Base-by-base conservation (phyloP, 805 yeast species). In the Metschnikowia picachoensis region DNA sequence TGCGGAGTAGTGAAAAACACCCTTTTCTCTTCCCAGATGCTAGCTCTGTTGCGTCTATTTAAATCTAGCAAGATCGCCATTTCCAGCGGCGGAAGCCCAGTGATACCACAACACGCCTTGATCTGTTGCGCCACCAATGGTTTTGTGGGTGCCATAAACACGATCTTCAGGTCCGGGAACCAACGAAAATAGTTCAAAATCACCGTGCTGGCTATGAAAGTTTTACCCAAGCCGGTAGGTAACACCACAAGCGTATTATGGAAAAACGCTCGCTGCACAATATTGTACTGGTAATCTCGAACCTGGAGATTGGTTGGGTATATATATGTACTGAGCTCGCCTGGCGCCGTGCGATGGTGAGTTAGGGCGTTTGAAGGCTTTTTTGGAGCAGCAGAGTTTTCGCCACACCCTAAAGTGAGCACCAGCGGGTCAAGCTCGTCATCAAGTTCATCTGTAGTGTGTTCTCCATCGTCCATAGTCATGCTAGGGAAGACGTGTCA, bases 151-250 rank as follows among this genome's bases (percentile, higher is more conserved):
- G 99, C 99, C 84, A 92, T 83, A 64, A 94, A 94, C 1, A 95
- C 79, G 53, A 94, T 80, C 59, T 91, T 94, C 2, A 89, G 81
- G 4, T 67, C 62, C 13, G 78, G 78, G 16, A 91, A 86, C 99
- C 99, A 94, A 40, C 95, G 68, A 55, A 78, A 82, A 66, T 77
- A 94, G 61, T 94, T 94, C 46, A 90, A 73, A 90, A 94, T 94
- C 17, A 92, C 92, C 0, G 96, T 85, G 32, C 95, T 83, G 1
- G 99, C 98, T 59, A 94, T 90, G 53, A 94, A 89, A 0, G 99
- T 94, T 67, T 94, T 94, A 34, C 99, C 99, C 62, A 91, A 73
- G 54, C 99, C 99, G 0, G 99, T 94, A 0, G 99, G 99, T 13
- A 94, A 78, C 0, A 97, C 95, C 60, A 95, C 92, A 20, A 94